Evolutionary conservation across 2,329 filamentous ascomycete species (phyloP), one percentile per base, ranked within the genome.

Genomic region (Cyphellophora europaea): DNA sequence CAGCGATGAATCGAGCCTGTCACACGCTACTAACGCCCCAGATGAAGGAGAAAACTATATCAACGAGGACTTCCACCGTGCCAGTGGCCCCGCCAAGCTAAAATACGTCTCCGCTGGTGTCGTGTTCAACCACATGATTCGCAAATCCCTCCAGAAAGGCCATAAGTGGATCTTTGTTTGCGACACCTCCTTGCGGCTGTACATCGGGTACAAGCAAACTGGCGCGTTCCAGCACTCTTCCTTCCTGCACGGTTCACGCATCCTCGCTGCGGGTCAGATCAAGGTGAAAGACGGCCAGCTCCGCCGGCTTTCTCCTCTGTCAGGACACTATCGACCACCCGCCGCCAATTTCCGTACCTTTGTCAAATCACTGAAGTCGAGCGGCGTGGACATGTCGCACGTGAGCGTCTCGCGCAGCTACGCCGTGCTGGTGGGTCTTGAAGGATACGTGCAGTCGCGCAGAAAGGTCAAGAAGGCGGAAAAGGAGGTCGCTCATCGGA

Each of bases 151-250:
- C 0, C 82, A 87, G 25, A 82, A 79, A 56, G 86, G 86, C 43
- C 88, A 89, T 51, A 91, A 83, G 4, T 94, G 88, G 88, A 93
- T 94, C 45, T 95, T 93, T 50, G 87, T 70, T 5, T 81, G 82
- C 15, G 87, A 94, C 58, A 89, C 84, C 1, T 80, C 74, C 1
- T 91, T 88, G 29, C 55, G 56, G 2, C 66, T 94, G 0, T 94
- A 93, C 55, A 77, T 94, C 19, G 87, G 87, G 31, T 91, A 94
- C 63, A 94, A 95, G 53, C 77, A 83, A 55, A 81, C 78, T 3
- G 88, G 88, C 8, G 77, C 82, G 4, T 95, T 95, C 51, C 88
- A 94, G 51, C 88, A 94, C 58, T 88, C 81, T 10, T 91, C 84
- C 0, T 94, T 95, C 51, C 67, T 94, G 2, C 82, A 88, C 42